Evolutionary conservation across 2,329 filamentous ascomycete species (phyloP).

Genomic region (Passalora sequoiae): DNA sequence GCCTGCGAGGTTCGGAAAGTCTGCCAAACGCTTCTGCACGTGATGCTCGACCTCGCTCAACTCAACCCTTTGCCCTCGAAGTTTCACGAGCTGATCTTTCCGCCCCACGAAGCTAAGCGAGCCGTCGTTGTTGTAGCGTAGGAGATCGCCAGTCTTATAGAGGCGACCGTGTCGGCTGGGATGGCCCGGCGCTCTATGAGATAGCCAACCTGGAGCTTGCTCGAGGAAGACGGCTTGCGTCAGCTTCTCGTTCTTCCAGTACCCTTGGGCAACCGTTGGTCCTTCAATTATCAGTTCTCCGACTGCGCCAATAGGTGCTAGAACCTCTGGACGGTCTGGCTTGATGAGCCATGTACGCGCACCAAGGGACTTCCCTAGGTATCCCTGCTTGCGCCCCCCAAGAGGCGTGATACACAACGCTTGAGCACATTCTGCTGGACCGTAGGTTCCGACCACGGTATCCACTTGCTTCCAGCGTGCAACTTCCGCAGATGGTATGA

Average conservation of each 20-base stretch:
- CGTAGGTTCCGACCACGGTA: slow-evolving; percentile 41
- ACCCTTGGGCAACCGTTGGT: slow-evolving; percentile 42
- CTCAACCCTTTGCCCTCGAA: slow-evolving; percentile 72
- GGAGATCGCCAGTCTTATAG: slow-evolving; percentile 59
- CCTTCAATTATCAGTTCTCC: slow-evolving; percentile 48
- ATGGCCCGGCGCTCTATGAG: slow-evolving; percentile 4
- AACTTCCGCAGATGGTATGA: slow-evolving; percentile 35
- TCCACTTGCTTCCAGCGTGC: slow-evolving; percentile 36
- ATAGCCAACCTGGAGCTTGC: slow-evolving; percentile 24
- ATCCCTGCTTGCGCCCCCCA: no score
- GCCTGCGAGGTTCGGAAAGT: background rate
- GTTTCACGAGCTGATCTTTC: slow-evolving; percentile 70
- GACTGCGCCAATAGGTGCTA: slow-evolving; percentile 50
- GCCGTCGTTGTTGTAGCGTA: slow-evolving; percentile 50
- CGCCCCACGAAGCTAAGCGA: slow-evolving; percentile 55
- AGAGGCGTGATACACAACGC: background rate
- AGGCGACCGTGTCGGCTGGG: slow-evolving; percentile 45
- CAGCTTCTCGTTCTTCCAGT: slow-evolving; percentile 34
- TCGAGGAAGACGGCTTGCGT: slow-evolving; percentile 33
- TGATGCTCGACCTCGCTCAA: slow-evolving; percentile 65
- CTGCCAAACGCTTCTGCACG: slow-evolving; percentile 34
- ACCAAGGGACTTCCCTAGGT: slow-evolving; percentile 2
- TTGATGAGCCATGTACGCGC: slow-evolving; percentile 11
- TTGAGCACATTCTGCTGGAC: slow-evolving; percentile 36
- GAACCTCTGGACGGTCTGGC: slow-evolving; percentile 39